Percentiles rank a stretch among this genome's conserved stretches.
These are phyloP conservation scores for Trichosporon sp. DNA, from an alignment of 1,284 basidiomycete species.

Conservation along the genomic window DNA sequence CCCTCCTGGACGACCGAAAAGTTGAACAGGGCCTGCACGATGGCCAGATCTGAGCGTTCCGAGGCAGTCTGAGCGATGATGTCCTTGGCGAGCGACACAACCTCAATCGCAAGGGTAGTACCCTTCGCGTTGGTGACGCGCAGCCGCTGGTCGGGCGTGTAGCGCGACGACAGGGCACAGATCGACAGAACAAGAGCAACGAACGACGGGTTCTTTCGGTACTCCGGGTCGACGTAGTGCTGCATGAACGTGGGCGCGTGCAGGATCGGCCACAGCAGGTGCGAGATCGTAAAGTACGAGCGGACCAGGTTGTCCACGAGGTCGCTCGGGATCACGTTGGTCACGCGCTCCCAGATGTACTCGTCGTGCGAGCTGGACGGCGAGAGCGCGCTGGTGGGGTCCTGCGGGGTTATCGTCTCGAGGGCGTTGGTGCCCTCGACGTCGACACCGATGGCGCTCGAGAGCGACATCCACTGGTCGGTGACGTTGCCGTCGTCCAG, in stretches of 20 bases:
- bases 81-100: constrained; percentile 25
- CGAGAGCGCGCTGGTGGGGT: constrained; percentile 6
- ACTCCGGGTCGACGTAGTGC: constrained; percentile 20
- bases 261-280: constrained; percentile 36
- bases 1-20: constrained; percentile 35
- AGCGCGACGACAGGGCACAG: constrained; percentile 34
- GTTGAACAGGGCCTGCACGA: constrained; percentile 36
- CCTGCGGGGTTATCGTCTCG: background rate
- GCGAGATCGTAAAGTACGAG: constrained; percentile 36
- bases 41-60: constrained; percentile 28
- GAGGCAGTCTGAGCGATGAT: constrained; percentile 19
- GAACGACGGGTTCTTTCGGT: constrained; percentile 31
- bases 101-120: constrained; percentile 14
- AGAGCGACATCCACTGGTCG: constrained; percentile 37
- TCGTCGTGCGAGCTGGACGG: constrained; percentile 21
- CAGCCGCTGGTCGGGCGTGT: constrained; percentile 27
- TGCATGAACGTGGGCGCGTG: constrained; percentile 37
- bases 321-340: constrained; percentile 24
- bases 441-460: constrained; percentile 31
- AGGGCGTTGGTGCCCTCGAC: constrained; percentile 16
- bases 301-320: constrained; percentile 28
- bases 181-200: constrained; percentile 33
- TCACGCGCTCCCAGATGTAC: constrained; percentile 27
- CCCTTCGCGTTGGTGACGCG: constrained; percentile 14
- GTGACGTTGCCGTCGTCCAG: constrained; percentile 18